Evolutionary conservation across 2,329 filamentous ascomycete species (phyloP).

Genomic region (Gnomoniopsis sp.): DNA sequence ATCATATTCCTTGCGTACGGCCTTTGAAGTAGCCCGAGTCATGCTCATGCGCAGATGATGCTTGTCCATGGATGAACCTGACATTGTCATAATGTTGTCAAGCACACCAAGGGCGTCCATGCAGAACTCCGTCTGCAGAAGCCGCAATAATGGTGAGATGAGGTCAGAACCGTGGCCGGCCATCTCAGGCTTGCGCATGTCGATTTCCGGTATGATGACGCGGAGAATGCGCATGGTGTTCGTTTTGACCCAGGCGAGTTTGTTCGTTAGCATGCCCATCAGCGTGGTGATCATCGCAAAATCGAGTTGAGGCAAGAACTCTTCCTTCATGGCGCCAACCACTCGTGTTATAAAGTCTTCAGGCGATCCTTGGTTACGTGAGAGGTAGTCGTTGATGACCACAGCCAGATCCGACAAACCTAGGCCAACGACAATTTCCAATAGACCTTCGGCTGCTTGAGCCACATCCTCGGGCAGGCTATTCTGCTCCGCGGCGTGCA

Average conservation of each 20-base stretch:
- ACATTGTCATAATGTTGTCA: constrained; percentile 93
- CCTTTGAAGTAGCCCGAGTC: constrained; percentile 81
- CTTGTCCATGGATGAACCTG: constrained; percentile 85
- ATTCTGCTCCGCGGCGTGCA: constrained; percentile 71
- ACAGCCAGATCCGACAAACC: constrained; percentile 64
- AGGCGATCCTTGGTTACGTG: constrained; percentile 61
- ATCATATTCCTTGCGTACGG: constrained; percentile 90
- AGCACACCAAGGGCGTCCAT: constrained; percentile 88
- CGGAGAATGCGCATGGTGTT: constrained; percentile 91
- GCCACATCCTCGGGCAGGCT: constrained; percentile 53
- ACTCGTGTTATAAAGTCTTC: constrained; percentile 75
- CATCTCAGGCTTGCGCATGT: constrained; percentile 89
- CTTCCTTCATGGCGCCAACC: constrained; percentile 68
- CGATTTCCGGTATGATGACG: constrained; percentile 80
- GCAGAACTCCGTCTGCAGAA: constrained; percentile 90
- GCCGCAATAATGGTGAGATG: constrained; percentile 83
- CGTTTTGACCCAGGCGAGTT: constrained; percentile 81
- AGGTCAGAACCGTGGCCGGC: constrained; percentile 89
- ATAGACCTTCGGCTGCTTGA: constrained; percentile 66
- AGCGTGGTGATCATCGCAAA: constrained; percentile 85
- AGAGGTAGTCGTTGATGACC: constrained; percentile 68
- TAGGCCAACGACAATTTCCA: constrained; percentile 69
- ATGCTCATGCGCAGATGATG: constrained; percentile 98
- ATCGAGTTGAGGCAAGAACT: constrained; percentile 79
- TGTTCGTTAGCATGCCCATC: constrained; percentile 88